These are phyloP conservation scores for Pythium phragmiticola DNA, from an alignment of 352 stramenopile species.

Conservation along the genomic window DNA sequence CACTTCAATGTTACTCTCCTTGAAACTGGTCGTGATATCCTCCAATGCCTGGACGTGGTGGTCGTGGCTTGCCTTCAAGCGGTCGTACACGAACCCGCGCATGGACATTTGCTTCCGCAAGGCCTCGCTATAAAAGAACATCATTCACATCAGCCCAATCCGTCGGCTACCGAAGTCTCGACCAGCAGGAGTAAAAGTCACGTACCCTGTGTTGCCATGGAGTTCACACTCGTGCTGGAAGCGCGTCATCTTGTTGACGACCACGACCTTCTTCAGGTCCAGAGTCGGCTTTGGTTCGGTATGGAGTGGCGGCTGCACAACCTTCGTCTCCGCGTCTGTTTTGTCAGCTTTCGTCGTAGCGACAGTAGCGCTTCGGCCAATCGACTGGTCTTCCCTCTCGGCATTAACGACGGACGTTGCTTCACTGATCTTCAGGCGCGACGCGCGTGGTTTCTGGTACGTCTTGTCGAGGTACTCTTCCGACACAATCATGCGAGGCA, in stretches of 20 bases:
- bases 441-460: constrained; percentile 42
- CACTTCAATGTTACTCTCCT: constrained; percentile 65
- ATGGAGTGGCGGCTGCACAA: constrained; percentile 39
- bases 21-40: constrained; percentile 80
- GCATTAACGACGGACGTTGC: constrained; percentile 1
- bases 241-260: constrained; percentile 87
- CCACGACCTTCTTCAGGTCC: constrained; percentile 77
- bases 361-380: not conserved
- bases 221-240: constrained; percentile 86
- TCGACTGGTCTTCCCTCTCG: constrained; percentile 23
- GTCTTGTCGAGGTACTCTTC: constrained; percentile 88
- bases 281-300: constrained; percentile 47
- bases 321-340: constrained; percentile 2
- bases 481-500: constrained; percentile 87
- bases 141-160: not conserved
- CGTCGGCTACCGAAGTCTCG: not conserved
- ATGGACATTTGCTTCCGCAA: constrained; percentile 90
- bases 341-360: not conserved
- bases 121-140: constrained; percentile 49
- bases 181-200: constrained; percentile 7
- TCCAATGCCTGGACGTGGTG: constrained; percentile 83
- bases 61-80: constrained; percentile 83
- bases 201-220: constrained; percentile 77
- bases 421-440: constrained; percentile 21
- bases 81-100: constrained; percentile 86